phyloP scores from a whole-genome alignment of 116 monocot genomes.

The Thalassia testudinum region DNA sequence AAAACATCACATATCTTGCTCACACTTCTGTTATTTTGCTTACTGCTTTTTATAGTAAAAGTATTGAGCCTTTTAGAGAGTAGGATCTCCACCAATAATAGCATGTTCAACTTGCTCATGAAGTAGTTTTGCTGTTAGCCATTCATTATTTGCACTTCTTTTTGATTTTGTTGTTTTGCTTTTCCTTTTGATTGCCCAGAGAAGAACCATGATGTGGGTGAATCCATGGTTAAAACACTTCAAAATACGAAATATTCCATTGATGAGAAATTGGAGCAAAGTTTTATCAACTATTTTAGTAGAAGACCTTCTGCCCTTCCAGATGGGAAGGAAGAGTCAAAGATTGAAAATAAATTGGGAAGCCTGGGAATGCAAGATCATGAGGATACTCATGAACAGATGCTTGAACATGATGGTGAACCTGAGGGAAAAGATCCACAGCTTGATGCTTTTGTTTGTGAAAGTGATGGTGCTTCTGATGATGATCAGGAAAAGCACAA shows the following conservation, averaged over 20 bases:
- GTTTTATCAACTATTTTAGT: conserved; percentile 64
- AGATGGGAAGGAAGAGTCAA: conserved; percentile 9
- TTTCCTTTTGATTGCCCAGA: conserved; percentile 15
- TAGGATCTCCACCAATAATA: too few relatives aligned
- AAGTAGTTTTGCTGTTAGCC: too few relatives aligned
- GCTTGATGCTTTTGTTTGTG: background rate
- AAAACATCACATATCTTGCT: too few relatives aligned
- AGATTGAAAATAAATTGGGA: conserved; percentile 5
- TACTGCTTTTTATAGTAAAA: too few relatives aligned
- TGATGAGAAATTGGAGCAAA: conserved; percentile 83
- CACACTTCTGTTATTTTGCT: too few relatives aligned
- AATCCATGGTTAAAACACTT: conserved; percentile 55
- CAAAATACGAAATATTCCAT: conserved; percentile 73
- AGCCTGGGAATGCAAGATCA: too few relatives aligned
- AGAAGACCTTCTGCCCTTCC: conserved; percentile 16
- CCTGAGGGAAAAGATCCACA: too few relatives aligned
- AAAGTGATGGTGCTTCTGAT: conserved; percentile 17
- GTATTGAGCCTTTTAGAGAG: too few relatives aligned
- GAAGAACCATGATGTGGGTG: conserved; percentile 58
- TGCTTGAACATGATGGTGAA: too few relatives aligned
- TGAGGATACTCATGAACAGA: too few relatives aligned
- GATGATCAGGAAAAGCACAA: conserved; percentile 11
- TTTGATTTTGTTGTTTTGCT: background rate
- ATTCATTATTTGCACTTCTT: background rate
- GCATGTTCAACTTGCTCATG: too few relatives aligned